phyloP scores from a whole-genome alignment of 805 yeast genomes.

The Lachancea lanzarotensis region DNA sequence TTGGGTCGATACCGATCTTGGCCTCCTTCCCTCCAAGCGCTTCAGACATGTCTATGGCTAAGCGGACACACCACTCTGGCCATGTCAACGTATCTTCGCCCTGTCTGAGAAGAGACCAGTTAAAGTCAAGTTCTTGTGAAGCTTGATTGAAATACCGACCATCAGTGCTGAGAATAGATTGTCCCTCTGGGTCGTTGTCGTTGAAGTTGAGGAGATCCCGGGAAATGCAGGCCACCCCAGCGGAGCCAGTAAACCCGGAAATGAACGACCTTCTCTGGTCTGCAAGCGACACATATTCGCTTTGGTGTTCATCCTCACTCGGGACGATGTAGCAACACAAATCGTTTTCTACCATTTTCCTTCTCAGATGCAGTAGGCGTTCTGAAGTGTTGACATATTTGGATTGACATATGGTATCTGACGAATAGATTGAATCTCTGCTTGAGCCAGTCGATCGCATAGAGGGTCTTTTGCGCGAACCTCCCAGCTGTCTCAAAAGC shows the following conservation, averaged over 20 bases:
- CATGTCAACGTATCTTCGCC: conserved; percentile 73
- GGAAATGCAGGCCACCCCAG: conserved; percentile 86
- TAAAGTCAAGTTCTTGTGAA: conserved; percentile 64
- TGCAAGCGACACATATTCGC: conserved; percentile 76
- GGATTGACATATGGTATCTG: conserved; percentile 34
- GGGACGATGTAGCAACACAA: conserved; percentile 73
- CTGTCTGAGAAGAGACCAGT: conserved; percentile 78
- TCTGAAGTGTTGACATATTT: conserved; percentile 49
- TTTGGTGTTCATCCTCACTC: conserved; percentile 89
- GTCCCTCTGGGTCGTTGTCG: conserved; percentile 42
- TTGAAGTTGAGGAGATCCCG: conserved; percentile 37
- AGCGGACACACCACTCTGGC: conserved; percentile 68
- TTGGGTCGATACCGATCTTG: conserved; percentile 80
- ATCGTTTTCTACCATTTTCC: conserved; percentile 53
- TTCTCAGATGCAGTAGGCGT: conserved; percentile 55
- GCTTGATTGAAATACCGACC: conserved; percentile 95
- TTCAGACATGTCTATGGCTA: conserved; percentile 40
- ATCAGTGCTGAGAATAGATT: conserved; percentile 83
- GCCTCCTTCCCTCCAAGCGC: conserved; percentile 37
- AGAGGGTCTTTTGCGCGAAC: conserved; percentile 29
- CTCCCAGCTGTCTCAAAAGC: conserved; percentile 32
- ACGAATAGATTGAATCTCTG: conserved; percentile 34
- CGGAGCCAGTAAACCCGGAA: conserved; percentile 87
- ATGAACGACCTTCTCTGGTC: conserved; percentile 82
- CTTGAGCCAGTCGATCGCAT: conserved; percentile 22